Base-by-base conservation (phyloP, 2,329 filamentous ascomycete genomes). In the Epichloe coenophiala region DNA sequence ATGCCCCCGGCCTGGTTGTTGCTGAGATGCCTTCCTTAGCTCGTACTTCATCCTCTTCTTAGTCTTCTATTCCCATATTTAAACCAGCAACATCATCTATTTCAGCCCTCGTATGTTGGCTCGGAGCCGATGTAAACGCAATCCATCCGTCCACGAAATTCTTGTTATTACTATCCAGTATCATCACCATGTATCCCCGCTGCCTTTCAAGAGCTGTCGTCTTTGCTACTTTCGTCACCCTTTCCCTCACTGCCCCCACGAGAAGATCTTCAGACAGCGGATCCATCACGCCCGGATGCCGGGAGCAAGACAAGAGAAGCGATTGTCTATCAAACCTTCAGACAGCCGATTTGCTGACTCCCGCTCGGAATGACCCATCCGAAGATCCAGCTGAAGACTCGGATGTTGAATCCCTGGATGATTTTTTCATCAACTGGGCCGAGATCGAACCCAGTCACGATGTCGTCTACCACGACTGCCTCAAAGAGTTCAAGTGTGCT, bases 391-490 rank as follows among this genome's bases (percentile, higher is more conserved):
- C 12, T 5, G 12, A n/a, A n/a, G 36, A 38, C 12, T n/a, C 7
- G 12, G 36, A 38, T 0, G n/a, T n/a, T 38, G 12, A 5, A 38
- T 13, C 12, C 6, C 12, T 38, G 7, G 6, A 38, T 5, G 36
- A n/a, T n/a, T 7, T 6, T 0, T n/a, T n/a, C n/a, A n/a, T n/a
- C n/a, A 9, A n/a, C 17, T 70, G 68, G 68, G 38, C 51, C 0
- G 43, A 53, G 21, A 55, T 72, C 45, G 57, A 55, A 12, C 67
- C 70, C 2, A 63, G 60, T 5, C 44, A 54, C 6, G 57, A 65
- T 21, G 58, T 73, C 21, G 55, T 60, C 2, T 73, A 67, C 50
- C 63, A 67, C 19, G 52, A 57, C 3, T 73, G 70, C 60, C 71
- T 68, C 59, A 54, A 56, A 11, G 57, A 51, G 1, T 61, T 63